Base-by-base conservation (phyloP, 106 monocot genomes). In the Agapanthus africanus region DNA sequence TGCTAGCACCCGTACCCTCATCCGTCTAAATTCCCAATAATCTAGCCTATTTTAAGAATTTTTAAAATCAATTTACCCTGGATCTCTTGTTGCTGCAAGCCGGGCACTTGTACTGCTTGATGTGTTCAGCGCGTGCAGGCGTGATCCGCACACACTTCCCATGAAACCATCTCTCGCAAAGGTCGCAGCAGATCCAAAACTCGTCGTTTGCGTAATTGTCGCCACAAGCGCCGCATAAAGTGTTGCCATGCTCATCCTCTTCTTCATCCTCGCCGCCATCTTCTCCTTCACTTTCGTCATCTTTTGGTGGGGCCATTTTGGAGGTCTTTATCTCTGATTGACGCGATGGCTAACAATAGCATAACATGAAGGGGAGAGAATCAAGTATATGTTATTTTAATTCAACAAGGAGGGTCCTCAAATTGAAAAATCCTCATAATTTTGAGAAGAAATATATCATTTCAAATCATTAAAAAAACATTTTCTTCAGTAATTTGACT, bases 91-190 rank as follows among this genome's bases (percentile, higher is more conserved):
- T 74, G 54, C 65, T 74, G 37, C 73, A 74, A 18, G 73, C 21
- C 11, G 73, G 73, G 47, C 73, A 74, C 31, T 74, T 66, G 46
- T 74, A 74, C 54, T 74, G 73, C 66, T 74, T 74, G 51, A 74
- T 74, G 26, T 74, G 73, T 52, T 74, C 73, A 9, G 73, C 73
- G 40, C 73, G 50, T 0, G 73, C 73, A 3, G 73, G 73, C 9
- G 73, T 74, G 6, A 74, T 74, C 66, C 65, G 65, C 7, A 74
- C 73, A 22, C 73, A 74, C 73, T 74, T 74, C 0, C 73, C 73
- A 63, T 74, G 73, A 25, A 74, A 74, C 73, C 73, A 74, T 25
- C 36, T 37, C 32, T 74, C 73, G 22, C 73, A 74, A 38, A 74
- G 28, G 54, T 74, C 73, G 30, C 73, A 74, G 38, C 73, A 74